These are phyloP conservation scores for Clitocybe nebularis DNA, from an alignment of 1,284 basidiomycete species.

Conservation along the genomic window DNA sequence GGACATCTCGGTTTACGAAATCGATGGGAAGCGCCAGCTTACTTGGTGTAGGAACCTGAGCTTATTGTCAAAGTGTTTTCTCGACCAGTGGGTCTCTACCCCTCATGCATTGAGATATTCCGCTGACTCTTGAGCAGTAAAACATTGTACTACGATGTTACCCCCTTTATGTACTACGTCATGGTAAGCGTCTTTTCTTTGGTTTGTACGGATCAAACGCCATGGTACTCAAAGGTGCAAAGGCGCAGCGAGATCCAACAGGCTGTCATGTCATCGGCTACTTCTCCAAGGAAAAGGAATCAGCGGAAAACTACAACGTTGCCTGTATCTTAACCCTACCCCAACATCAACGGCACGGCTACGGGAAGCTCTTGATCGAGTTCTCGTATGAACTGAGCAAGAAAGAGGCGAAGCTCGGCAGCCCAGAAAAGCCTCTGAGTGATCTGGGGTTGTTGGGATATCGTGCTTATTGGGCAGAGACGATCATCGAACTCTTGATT, in stretches of 20 bases:
- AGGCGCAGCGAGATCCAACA: constrained; percentile 83
- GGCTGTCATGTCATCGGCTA: constrained; percentile 97
- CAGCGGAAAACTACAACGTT: constrained; percentile 96
- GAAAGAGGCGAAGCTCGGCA: constrained; percentile 93
- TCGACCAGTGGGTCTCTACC: constrained; percentile 78
- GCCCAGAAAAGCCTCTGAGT: constrained; percentile 95
- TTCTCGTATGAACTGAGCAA: constrained; percentile 98
- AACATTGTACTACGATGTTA: constrained; percentile 99
- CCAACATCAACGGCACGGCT: constrained; percentile 95
- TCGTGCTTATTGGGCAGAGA: constrained; percentile 96
- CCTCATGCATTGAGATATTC: constrained; percentile 18
- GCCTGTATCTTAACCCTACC: constrained; percentile 98
- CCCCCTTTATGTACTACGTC: constrained; percentile 99
- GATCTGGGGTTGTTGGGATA: constrained; percentile 94
- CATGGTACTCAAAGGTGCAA: constrained; percentile 17
- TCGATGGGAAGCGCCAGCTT: constrained; percentile 94
- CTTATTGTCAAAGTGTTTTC: constrained; percentile 94
- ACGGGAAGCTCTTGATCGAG: constrained; percentile 94
- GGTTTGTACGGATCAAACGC: too few species aligned
- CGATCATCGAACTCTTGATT: constrained; percentile 89
- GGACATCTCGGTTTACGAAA: constrained; percentile 97
- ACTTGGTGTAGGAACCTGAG: constrained; percentile 98
- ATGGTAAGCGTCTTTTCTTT: constrained; percentile 82
- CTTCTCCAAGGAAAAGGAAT: constrained; percentile 99
- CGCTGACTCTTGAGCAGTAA: constrained; percentile 56